Evolutionary conservation across 1,139 yeast species (phyloP), one percentile per base, ranked within the genome.

Genomic region (Scheffersomyces quercinus): DNA sequence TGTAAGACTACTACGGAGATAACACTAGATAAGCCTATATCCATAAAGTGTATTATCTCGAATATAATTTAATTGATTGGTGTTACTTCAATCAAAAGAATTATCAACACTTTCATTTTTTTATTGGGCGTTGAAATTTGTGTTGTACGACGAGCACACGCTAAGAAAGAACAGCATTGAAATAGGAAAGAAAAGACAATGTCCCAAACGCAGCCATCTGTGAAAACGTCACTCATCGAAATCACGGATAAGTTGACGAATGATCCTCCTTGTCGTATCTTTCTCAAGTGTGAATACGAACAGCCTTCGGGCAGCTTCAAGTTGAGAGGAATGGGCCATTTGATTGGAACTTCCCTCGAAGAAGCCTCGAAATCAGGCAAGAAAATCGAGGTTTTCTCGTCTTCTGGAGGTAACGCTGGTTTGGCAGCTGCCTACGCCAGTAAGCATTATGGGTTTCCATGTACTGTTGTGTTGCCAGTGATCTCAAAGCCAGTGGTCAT

Each of bases 351-450:
- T 14, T 54, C 60, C 7, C 55, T 69, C 10, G 40, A 42, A 4
- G 47, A 49, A 12, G 65, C 70, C 2, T 45, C 49, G 13, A 42
- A 34, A 4, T 42, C 41, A n/a, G 54, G 50, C 7, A 45, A 50
- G 12, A 42, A 50, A 4, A 57, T 68, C 10, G 63, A 60, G 14
- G 67, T 70, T 5, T 70, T 64, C 47, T 70, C 74, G n/a, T 67
- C 75, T 3, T 65, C 73, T 37, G 77, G 77, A 6, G 77, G 77
- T 5, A 72, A 72, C 50, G 77, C 77, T n/a, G 77, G 77, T 0
- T 55, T 72, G 37, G 75, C 77, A 10, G 77, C 76, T 9, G 77
- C 75, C 2, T 71, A 67, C 44, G 62, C 67, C 43, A 61, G 70
- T 3, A 48, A 53, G 26, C 54, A 51, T 44, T 67, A 58, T 46